Percentiles rank a stretch among this genome's conserved stretches.
Conservation (phyloP, 768 basidiomycete species). For the Paxillus ammoniavirescens region DNA sequence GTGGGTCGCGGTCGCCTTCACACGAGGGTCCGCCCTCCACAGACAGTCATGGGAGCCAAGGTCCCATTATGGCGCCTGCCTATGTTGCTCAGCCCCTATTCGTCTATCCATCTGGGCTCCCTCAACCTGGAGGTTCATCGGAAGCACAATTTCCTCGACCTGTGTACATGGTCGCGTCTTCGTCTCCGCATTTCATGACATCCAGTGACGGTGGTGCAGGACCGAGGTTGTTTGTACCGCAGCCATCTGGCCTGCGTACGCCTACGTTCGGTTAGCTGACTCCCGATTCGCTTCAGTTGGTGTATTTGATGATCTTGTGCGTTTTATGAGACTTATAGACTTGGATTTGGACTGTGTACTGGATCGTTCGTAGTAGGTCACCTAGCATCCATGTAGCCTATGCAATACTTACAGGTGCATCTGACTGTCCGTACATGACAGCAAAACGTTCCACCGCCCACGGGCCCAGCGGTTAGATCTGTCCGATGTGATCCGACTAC, state of each 20-base stretch:
- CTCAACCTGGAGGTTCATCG: slow-evolving; percentile 26
- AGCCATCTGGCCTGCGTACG: slow-evolving; percentile 26
- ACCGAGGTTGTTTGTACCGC: slow-evolving; percentile 23
- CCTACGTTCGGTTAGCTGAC: slow-evolving; percentile 18
- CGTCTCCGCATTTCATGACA: slow-evolving; percentile 23
- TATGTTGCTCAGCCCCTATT: slow-evolving; percentile 31
- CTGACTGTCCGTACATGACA: no score
- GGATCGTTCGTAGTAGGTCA: no score
- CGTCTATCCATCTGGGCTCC: slow-evolving; percentile 30
- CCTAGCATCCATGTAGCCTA: no score
- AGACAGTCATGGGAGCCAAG: slow-evolving; percentile 32
- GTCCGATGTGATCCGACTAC: no score
- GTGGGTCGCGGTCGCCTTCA: slow-evolving; percentile 27
- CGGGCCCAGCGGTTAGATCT: no score
- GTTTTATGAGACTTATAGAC: no score
- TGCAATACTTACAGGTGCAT: no score
- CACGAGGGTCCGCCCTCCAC: slow-evolving; percentile 29
- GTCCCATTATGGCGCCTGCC: slow-evolving; percentile 22
- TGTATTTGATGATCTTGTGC: no score
- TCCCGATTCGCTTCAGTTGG: no score
- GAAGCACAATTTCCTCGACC: slow-evolving; percentile 25
- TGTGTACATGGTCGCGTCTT: slow-evolving; percentile 29
- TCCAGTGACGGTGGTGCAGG: slow-evolving; percentile 11
- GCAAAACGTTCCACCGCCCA: no score
- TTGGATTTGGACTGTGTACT: no score